A percentile compares a stretch with the other conserved stretches of the same genome.
Evolutionary conservation across 108 stramenopile species (phyloP).

Genomic region (Cyclostephanos invisitatus): DNA sequence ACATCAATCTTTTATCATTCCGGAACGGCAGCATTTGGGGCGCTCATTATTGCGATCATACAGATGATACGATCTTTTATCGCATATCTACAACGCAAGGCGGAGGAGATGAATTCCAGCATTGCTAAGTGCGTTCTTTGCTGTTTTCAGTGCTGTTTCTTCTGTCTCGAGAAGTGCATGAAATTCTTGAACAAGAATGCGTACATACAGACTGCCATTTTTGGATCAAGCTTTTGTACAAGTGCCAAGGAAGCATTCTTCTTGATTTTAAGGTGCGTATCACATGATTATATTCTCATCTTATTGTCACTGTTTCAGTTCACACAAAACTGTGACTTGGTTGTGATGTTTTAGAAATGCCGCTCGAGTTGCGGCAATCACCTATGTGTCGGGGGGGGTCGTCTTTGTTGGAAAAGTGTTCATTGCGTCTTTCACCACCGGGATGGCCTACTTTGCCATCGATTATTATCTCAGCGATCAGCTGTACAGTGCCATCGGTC

Average conservation of each 20-base stretch:
- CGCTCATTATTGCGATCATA: constrained; percentile 89
- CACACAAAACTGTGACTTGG: neutral
- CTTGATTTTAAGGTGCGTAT: constrained; percentile 69
- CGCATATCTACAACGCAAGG: constrained; percentile 82
- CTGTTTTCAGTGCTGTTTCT: constrained; percentile 90
- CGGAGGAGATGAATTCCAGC: constrained; percentile 72
- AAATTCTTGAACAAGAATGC: constrained; percentile 93
- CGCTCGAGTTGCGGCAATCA: constrained; percentile 61
- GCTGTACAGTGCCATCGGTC: constrained; percentile 61
- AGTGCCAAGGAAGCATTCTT: constrained; percentile 77
- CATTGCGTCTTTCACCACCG: constrained; percentile 71
- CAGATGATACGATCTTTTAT: constrained; percentile 87
- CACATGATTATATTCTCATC: neutral
- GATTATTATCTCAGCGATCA: constrained; percentile 46
- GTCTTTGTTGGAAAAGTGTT: constrained; percentile 88
- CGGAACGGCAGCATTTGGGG: constrained; percentile 96
- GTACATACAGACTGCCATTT: constrained; percentile 92
- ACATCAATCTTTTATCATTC: constrained; percentile 76
- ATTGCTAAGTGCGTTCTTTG: constrained; percentile 79
- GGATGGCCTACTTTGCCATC: constrained; percentile 45
- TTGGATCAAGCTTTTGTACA: constrained; percentile 83
- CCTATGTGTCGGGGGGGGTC: constrained; percentile 69
- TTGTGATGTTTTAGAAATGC: constrained; percentile 49
- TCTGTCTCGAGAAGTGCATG: constrained; percentile 78
- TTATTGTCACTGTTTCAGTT: neutral